phyloP scores from a whole-genome alignment of 2,329 filamentous ascomycete species.

The Penicillium sp. region DNA sequence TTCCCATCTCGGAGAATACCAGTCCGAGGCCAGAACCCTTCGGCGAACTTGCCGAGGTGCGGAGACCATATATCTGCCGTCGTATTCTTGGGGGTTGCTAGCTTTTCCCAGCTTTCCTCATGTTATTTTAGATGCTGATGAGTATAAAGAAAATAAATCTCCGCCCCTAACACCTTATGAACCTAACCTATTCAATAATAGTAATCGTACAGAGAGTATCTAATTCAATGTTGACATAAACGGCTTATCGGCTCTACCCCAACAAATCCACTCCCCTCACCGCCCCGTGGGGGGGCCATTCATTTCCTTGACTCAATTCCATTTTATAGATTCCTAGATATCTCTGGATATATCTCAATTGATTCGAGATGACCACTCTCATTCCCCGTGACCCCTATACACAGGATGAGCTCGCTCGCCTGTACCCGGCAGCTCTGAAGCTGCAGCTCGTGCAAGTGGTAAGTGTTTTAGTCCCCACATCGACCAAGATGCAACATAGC shows the following conservation, averaged over 20 bases:
- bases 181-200: background rate
- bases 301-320: conserved; percentile 11
- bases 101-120: background rate
- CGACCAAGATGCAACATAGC: background rate
- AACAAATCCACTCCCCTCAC: conserved; percentile 17
- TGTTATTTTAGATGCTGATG: background rate
- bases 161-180: background rate
- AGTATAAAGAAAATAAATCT: background rate
- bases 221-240: background rate
- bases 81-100: background rate
- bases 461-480: conserved; percentile 28
- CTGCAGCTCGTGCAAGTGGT: conserved; percentile 87
- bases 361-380: conserved; percentile 69
- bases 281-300: conserved; percentile 13
- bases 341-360: background rate
- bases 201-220: background rate
- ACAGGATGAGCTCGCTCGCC: conserved; percentile 70
- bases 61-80: conserved; percentile 1
- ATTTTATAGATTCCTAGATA: conserved; percentile 1
- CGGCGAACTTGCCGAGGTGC: conserved; percentile 8
- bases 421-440: conserved; percentile 79
- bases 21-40: background rate
- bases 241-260: conserved; percentile 3
- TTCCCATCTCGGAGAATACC: background rate
- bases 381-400: conserved; percentile 74